Base-by-base conservation (phyloP, 352 stramenopile genomes). In the Globisporangium solare region DNA sequence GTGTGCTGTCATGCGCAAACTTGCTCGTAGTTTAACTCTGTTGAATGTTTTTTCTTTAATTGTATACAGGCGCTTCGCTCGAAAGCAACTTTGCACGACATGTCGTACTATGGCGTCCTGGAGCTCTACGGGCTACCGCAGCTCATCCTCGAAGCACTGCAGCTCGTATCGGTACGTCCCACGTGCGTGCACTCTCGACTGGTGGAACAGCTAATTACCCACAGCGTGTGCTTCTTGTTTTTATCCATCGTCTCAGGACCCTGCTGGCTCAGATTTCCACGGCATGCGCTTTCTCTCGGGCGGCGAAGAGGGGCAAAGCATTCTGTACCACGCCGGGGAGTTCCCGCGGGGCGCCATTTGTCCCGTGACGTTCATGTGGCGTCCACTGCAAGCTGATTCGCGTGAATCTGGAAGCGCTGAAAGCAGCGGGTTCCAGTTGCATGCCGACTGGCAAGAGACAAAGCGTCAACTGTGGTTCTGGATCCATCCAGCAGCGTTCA, bases 381-480 rank as follows among this genome's bases (percentile, higher is more conserved):
- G 76, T 45, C 83, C 83, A 24, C 17, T 83, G 27, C 39, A 71
- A 14, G 52, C 40, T 1, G 75, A 86, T 24, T 67, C 63, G n/a
- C 53, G 39, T n/a, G 1, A 12, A 3, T 0, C 11, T 32, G 37
- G 14, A 15, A 17, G 42, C 37, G 32, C 21, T 35, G 12, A 49
- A n/a, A 21, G 47, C 24, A 54, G 10, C 14, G 42, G 48, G 24
- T 82, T 83, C 24, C 47, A 68, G 49, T 43, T 85, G 45, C 66
- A 74, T 12, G 45, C 72, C 1, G 63, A 73, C 6, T 86, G 68
- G 66, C 67, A 77, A 21, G 59, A 37, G 18, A 71, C 56, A n/a
- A 87, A 82, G 54, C 71, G 81, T 2, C 79, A 92, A 54, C 55
- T 92, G 17, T 92, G 83, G 83, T 62, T 92, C 0, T 92, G 83